A percentile compares a stretch with the other conserved stretches of the same genome.
These are phyloP conservation scores for Platanthera zijinensis DNA, from an alignment of 106 monocot species.

Conservation along the genomic window DNA sequence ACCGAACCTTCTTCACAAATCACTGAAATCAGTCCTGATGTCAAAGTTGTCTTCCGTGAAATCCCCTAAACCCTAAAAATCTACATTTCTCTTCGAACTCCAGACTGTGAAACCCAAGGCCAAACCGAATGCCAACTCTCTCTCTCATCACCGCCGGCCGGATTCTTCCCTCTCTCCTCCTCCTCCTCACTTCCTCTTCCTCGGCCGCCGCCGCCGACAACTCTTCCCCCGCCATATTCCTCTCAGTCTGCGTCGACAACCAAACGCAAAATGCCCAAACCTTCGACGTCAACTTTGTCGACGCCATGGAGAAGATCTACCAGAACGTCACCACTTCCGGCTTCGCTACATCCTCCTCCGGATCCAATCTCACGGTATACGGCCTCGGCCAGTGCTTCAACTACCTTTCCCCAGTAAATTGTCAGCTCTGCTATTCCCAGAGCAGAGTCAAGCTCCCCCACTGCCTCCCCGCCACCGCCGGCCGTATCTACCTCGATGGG, in stretches of 20 bases:
- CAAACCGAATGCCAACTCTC: too few relatives aligned
- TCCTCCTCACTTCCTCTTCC: conserved; percentile 8
- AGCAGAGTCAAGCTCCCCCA: conserved; percentile 25
- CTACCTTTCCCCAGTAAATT: conserved; percentile 28
- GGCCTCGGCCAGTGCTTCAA: conserved; percentile 34
- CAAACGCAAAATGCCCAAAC: conserved; percentile 5
- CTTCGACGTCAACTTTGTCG: conserved; percentile 37
- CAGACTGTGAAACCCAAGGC: too few relatives aligned
- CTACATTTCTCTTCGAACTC: too few relatives aligned
- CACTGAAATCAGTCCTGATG: too few relatives aligned
- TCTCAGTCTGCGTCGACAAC: conserved; percentile 17
- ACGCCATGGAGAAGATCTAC: conserved; percentile 31
- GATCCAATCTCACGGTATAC: conserved; percentile 7
- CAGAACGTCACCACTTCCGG: conserved; percentile 15
- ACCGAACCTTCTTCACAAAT: too few relatives aligned
- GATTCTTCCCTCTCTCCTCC: background rate
- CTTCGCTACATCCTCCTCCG: conserved; percentile 14
- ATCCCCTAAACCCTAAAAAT: too few relatives aligned
- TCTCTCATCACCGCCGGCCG: too few relatives aligned
- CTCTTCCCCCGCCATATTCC: conserved; percentile 13
- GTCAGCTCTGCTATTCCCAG: conserved; percentile 36
- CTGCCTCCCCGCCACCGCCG: conserved; percentile 23
- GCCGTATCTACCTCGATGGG: conserved; percentile 33
- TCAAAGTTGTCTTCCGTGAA: too few relatives aligned
- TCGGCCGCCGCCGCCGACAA: background rate